Evolutionary conservation across 495 filamentous ascomycete genomes (phyloP).

Genomic region (Podospora pseudoanserina): DNA sequence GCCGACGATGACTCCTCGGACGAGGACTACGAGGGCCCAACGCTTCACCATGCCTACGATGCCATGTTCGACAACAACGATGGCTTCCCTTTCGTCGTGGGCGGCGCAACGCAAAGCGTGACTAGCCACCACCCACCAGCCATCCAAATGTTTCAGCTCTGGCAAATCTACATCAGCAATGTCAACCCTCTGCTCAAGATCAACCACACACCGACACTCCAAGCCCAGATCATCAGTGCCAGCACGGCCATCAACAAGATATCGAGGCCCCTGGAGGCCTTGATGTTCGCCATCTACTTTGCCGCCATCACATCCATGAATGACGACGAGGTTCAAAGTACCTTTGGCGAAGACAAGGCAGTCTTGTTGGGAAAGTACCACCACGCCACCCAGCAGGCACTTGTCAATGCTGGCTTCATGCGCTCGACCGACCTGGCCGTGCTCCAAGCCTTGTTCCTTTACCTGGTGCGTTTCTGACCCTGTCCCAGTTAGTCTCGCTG

Average conservation of each 20-base stretch:
- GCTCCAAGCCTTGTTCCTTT: conserved; percentile 55
- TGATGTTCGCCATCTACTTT: conserved; percentile 58
- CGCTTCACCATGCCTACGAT: conserved; percentile 53
- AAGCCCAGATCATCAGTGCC: conserved; percentile 51
- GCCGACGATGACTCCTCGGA: conserved; percentile 55
- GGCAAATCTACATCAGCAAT: conserved; percentile 67
- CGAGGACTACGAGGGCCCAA: conserved; percentile 55
- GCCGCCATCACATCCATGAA: conserved; percentile 49
- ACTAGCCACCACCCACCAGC: conserved; percentile 58
- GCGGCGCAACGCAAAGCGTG: conserved; percentile 44
- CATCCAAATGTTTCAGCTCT: conserved; percentile 69
- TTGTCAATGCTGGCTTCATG: conserved; percentile 56
- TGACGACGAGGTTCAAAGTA: conserved; percentile 48
- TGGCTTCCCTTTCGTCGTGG: conserved; percentile 59
- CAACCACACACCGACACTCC: conserved; percentile 61
- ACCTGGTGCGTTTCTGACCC: conserved; percentile 41
- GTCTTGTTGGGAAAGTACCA: conserved; percentile 47
- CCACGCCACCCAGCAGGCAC: conserved; percentile 50
- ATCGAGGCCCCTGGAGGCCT: conserved; percentile 46
- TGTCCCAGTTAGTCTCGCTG: background rate
- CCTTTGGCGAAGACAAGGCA: conserved; percentile 46
- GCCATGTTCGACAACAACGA: conserved; percentile 50
- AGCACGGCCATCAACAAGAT: conserved; percentile 46
- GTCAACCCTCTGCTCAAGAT: conserved; percentile 69
- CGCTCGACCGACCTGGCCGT: conserved; percentile 51